Base-by-base conservation (phyloP, 1,284 basidiomycete genomes). In the Tylopilus sp. region DNA sequence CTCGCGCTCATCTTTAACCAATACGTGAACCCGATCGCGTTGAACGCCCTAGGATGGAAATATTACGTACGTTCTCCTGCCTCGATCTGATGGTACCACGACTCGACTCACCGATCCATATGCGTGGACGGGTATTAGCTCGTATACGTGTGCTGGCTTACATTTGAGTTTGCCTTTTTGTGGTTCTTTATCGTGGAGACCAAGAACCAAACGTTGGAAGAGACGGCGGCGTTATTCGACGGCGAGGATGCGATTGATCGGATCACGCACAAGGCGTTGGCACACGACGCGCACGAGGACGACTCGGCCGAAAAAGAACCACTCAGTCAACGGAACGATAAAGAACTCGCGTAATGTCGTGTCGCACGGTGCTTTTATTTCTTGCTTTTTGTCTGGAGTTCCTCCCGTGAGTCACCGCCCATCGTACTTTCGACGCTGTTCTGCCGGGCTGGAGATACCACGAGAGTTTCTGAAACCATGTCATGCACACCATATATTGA, bases 11-110 rank as follows among this genome's bases (percentile, higher is more conserved):
- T 84, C 53, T 87, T 89, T 73, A 90, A 89, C 67, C 86, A 89
- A 68, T 90, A 87, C 58, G 80, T 86, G 62, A 91, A 90, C 70
- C 88, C 88, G n/a, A 76, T 90, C 58, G 87, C 85, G 3, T 74
- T 84, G 46, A 67, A 64, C 5, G 64, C 68, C 23, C 66, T 87
- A 46, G 69, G 64, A 39, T 90, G 87, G 87, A 86, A 79, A 61
- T 84, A 82, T 67, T 81, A 79, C 58, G 71, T 76, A 55, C 36
- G 72, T 65, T 16, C 1, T 11, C 19, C 8, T 1, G 4, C 16
- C 18, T 35, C 25, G 16, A 12, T 23, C 6, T 4, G 15, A 31
- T 7, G 18, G 9, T 28, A 15, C 3, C 12, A 7, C 18, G 6
- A 25, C 21, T 33, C 12, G 26, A 12, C 26, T n/a, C 11, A 18